Conservation (phyloP, 495 filamentous ascomycete genomes). For the Cenococcum geophilum region DNA sequence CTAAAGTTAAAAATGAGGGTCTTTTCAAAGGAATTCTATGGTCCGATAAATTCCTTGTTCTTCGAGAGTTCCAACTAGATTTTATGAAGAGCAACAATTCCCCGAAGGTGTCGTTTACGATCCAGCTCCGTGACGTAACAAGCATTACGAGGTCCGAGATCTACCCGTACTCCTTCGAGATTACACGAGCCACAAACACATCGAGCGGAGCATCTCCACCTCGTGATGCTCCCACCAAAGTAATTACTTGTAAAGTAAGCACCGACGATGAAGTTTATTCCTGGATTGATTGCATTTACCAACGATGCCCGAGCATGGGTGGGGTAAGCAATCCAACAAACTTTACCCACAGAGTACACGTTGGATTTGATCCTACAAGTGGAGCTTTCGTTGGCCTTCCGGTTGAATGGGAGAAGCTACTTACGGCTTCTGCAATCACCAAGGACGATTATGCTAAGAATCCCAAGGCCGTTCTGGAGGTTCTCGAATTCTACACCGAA, state of each 20-base stretch:
- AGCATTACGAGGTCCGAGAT: conserved; percentile 81
- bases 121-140: conserved; percentile 76
- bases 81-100: conserved; percentile 80
- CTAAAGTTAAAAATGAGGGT: conserved; percentile 80
- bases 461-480: conserved; percentile 96
- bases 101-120: conserved; percentile 71
- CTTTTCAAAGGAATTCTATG: conserved; percentile 73
- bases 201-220: conserved; percentile 50
- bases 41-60: conserved; percentile 81
- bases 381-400: conserved; percentile 91
- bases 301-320: conserved; percentile 92
- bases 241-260: conserved; percentile 82
- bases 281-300: conserved; percentile 97
- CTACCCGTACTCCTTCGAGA: conserved; percentile 83
- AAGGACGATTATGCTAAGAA: conserved; percentile 97
- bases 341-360: conserved; percentile 92
- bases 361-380: conserved; percentile 90
- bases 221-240: conserved; percentile 71
- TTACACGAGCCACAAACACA: conserved; percentile 62
- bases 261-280: conserved; percentile 93
- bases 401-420: conserved; percentile 89
- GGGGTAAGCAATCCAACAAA: conserved; percentile 97
- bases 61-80: conserved; percentile 82
- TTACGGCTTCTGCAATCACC: conserved; percentile 92
- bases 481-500: conserved; percentile 95